Evolutionary conservation across 805 yeast species (phyloP), one percentile per base, ranked within the genome.

Genomic region (Candida oleophila): DNA sequence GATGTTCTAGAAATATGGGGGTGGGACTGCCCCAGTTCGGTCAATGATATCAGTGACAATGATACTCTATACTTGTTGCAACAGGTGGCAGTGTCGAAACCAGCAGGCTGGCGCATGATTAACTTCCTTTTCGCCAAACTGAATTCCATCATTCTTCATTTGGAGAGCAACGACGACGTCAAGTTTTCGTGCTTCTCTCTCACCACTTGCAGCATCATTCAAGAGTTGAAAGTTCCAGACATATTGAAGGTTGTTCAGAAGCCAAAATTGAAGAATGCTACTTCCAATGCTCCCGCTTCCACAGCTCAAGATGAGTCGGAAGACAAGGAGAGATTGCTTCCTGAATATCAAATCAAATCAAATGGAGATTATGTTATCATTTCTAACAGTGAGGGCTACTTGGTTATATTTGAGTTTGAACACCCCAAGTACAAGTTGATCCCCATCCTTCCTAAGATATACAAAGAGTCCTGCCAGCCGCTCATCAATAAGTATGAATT

Each of bases 1-100:
- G 21, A 42, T 2, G 37, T 50, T 2, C 30, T 68, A 14, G 71
- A 70, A 48, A 48, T 69, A 14, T 71, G 76, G 76, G 62, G 60
- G 45, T 67, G 73, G 42, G 42, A 69, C 39, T 45, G 18, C 53
- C 60, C 28, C 51, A 52, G 5, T 12, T 7, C 15, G 36, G 14
- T 15, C 18, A 33, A 33, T 4, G 18, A 33, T 33, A 33, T 33
- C 36, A 33, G 14, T 15, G 39, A 36, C 22, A 36, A 16, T 12
- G 39, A 36, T 36, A 19, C 19, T 4, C 12, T 36, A 16, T 36
- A 36, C 39, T 36, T 36, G 21, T 15, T 25, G 12, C 4, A 20
- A 12, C 21, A 36, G 22, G 18, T 12, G 18, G 14, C 16, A 15
- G 12, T n/a, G 4, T 12, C 39, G 14, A 33, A 8, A 11, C 9